Base-by-base conservation (phyloP, 768 basidiomycete genomes). In the Russula ochroleuca region DNA sequence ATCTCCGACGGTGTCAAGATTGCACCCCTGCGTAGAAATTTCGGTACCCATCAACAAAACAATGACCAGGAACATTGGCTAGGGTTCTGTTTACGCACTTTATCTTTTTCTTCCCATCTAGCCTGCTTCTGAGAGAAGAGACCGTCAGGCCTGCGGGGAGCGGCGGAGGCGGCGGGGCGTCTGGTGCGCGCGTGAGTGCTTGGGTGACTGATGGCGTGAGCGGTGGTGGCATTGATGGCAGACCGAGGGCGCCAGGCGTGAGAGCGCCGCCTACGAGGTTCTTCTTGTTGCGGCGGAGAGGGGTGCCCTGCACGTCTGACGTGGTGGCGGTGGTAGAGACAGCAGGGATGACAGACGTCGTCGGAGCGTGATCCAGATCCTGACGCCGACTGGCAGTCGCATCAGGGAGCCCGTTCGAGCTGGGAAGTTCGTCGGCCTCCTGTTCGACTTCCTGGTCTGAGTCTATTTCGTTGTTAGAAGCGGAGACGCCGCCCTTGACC, bases 1-100 rank as follows among this genome's bases (percentile, higher is more conserved):
- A 94, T 93, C 75, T 95, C 91, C 54, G 82, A 76, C 7, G 91
- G 89, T 2, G 89, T 89, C 66, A 94, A 76, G 64, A 93, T 72
- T 25, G 84, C 84, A 8, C 87, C 87, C 75, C 88, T 88, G 71
- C 53, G 25, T 41, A n/a, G 33, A 63, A 64, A 64, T 11, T 45
- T 52, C 19, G 11, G 23, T 33, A 41, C 9, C 57, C 65, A 25
- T 43, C 41, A 56, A 40, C 38, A 47, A n/a, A n/a, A n/a, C n/a
- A n/a, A n/a, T n/a, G n/a, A n/a, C n/a, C n/a, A n/a, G n/a, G n/a
- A n/a, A n/a, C n/a, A n/a, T n/a, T n/a, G n/a, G n/a, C n/a, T n/a
- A 9, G 4, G 3, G n/a, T 6, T 40, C 6, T 25, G 5, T 55
- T 8, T 9, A 76, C 81, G 69, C 72, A 90, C 87, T 88, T 90